Evolutionary conservation across 495 filamentous ascomycete species (phyloP).

Genomic region (Neurospora sp.): DNA sequence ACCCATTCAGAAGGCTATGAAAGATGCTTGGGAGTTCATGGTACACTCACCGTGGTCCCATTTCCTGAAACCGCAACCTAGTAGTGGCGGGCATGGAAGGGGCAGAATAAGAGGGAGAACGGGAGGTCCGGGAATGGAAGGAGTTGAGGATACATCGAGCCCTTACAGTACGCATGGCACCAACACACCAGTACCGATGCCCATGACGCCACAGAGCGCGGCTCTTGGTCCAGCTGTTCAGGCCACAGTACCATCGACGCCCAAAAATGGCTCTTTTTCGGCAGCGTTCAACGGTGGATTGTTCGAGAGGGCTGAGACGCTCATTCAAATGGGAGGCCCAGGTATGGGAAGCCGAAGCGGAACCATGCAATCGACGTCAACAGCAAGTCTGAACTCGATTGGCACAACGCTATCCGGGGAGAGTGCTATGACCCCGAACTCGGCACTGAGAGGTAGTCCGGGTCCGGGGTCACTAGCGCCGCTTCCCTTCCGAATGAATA

Average conservation of each 20-base stretch:
- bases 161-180: constrained; percentile 24
- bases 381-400: constrained; percentile 29
- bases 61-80: constrained; percentile 18
- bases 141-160: constrained; percentile 11
- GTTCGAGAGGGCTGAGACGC: constrained; percentile 62
- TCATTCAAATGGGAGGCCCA: constrained; percentile 48
- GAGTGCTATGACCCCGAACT: constrained; percentile 20
- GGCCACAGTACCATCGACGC: constrained; percentile 76
- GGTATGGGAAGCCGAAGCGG: constrained; percentile 29
- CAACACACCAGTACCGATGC: constrained; percentile 27
- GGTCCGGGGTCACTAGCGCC: constrained; percentile 10
- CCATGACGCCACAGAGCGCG: constrained; percentile 66
- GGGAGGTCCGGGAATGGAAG: not conserved
- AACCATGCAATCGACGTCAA: constrained; percentile 34
- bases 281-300: constrained; percentile 59
- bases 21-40: constrained; percentile 64
- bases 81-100: not conserved
- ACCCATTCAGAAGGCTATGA: constrained; percentile 64
- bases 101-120: not conserved
- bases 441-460: constrained; percentile 27
- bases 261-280: constrained; percentile 55
- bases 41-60: constrained; percentile 68
- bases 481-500: constrained; percentile 17
- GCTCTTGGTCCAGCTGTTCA: constrained; percentile 82
- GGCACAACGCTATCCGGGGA: constrained; percentile 28